Evolutionary conservation across 2,329 filamentous ascomycete species (phyloP).

Genomic region (Pseudonectria buxi): DNA sequence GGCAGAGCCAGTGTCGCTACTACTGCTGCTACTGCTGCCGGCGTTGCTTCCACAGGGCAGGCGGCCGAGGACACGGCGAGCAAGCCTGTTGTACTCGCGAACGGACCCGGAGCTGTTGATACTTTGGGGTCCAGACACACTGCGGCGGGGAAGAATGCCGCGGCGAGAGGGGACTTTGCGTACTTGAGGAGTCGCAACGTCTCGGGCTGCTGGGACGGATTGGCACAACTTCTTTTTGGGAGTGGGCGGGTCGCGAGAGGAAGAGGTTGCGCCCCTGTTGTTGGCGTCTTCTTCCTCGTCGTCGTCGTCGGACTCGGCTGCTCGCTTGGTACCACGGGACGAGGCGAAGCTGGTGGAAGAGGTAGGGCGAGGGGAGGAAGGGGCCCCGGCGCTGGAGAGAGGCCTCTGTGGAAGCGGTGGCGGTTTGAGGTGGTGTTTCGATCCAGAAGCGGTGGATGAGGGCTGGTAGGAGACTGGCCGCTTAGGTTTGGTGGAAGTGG

Average conservation of each 20-base stretch:
- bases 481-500: too few relatives aligned
- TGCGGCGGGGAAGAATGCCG: slow-evolving; percentile 19
- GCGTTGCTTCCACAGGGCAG: slow-evolving; percentile 11
- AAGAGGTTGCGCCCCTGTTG: not conserved
- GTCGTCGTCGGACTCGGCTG: slow-evolving; percentile 31
- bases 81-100: slow-evolving; percentile 19
- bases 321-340: slow-evolving; percentile 46
- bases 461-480: too few relatives aligned
- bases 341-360: slow-evolving; percentile 26
- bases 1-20: slow-evolving; percentile 11
- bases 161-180: slow-evolving; percentile 23
- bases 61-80: slow-evolving; percentile 20
- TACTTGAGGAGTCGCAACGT: slow-evolving; percentile 32
- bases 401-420: slow-evolving; percentile 23
- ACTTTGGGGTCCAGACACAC: slow-evolving; percentile 19
- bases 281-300: slow-evolving; percentile 12
- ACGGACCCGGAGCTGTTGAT: not conserved
- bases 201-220: slow-evolving; percentile 33
- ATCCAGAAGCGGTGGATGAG: slow-evolving; percentile 4
- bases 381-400: slow-evolving; percentile 15
- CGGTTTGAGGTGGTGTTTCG: slow-evolving; percentile 11
- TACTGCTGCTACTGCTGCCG: slow-evolving; percentile 3
- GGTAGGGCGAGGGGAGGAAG: slow-evolving; percentile 11
- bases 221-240: slow-evolving; percentile 48
- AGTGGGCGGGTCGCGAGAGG: slow-evolving; percentile 15